Percentiles rank a stretch among this genome's conserved stretches.
Conservation (phyloP, 129 eudicot species). For the Flaveria sonorensis region DNA sequence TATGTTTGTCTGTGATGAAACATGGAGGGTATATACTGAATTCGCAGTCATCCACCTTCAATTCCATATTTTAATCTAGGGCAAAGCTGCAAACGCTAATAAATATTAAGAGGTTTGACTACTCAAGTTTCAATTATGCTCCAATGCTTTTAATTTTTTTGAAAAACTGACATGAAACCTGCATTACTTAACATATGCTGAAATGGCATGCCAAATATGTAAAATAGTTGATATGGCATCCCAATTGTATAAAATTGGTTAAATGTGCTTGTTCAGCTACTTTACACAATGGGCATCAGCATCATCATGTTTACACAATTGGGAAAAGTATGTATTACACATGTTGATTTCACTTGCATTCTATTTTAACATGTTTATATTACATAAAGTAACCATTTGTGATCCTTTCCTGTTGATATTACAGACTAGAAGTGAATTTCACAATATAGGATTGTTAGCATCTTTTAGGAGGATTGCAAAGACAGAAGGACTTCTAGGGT, state of each 20-base stretch:
- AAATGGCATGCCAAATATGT: no score
- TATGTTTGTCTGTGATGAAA: background rate
- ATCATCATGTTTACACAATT: background rate
- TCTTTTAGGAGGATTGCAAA: slow-evolving; percentile 78
- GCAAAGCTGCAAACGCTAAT: no score
- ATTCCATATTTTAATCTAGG: no score
- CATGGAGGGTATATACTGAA: background rate
- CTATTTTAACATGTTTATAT: background rate
- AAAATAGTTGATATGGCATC: background rate
- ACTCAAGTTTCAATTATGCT: no score
- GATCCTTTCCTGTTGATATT: slow-evolving; percentile 23
- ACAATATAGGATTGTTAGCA: slow-evolving; percentile 70
- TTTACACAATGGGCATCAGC: background rate
- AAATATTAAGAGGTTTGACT: no score
- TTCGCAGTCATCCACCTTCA: background rate
- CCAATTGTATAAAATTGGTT: background rate
- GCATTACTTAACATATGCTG: no score
- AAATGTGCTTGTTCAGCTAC: background rate
- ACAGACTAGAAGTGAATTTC: slow-evolving; percentile 90
- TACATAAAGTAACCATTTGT: slow-evolving; percentile 15
- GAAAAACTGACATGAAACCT: no score
- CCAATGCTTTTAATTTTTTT: no score
- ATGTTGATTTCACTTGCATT: background rate
- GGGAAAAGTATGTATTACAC: background rate
- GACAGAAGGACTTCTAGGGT: slow-evolving; percentile 82